phyloP scores from a whole-genome alignment of 2,329 filamentous ascomycete genomes.

The Botrytis cinerea region DNA sequence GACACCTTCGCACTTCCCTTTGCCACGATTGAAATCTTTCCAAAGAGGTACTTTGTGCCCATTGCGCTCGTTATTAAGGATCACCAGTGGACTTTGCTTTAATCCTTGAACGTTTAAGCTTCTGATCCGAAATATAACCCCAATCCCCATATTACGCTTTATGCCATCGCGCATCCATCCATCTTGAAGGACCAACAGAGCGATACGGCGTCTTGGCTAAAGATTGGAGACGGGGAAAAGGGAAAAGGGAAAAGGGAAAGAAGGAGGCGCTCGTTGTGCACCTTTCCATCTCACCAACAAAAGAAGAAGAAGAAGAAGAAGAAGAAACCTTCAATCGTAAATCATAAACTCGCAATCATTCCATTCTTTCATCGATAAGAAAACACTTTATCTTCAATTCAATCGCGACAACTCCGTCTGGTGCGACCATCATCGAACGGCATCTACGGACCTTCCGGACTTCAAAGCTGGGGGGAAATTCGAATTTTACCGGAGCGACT shows the following conservation, averaged over 20 bases:
- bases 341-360: background rate
- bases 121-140: slow-evolving; percentile 20
- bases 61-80: slow-evolving; percentile 53
- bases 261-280: background rate
- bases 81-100: background rate
- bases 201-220: slow-evolving; percentile 4
- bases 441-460: background rate
- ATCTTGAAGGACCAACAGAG: slow-evolving; percentile 1
- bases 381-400: background rate
- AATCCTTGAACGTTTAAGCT: slow-evolving; percentile 26
- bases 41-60: slow-evolving; percentile 53
- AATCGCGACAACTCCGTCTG: background rate
- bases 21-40: background rate
- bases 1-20: background rate
- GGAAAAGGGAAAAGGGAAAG: background rate
- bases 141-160: slow-evolving; percentile 11
- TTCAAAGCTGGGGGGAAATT: background rate
- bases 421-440: background rate
- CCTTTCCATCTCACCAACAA: background rate
- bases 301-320: background rate
- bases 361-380: background rate
- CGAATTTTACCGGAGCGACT: background rate
- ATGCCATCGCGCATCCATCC: slow-evolving; percentile 7
- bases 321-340: background rate
- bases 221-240: background rate